phyloP scores from a whole-genome alignment of 306 rosid species.

The Pyrus betulifolia region DNA sequence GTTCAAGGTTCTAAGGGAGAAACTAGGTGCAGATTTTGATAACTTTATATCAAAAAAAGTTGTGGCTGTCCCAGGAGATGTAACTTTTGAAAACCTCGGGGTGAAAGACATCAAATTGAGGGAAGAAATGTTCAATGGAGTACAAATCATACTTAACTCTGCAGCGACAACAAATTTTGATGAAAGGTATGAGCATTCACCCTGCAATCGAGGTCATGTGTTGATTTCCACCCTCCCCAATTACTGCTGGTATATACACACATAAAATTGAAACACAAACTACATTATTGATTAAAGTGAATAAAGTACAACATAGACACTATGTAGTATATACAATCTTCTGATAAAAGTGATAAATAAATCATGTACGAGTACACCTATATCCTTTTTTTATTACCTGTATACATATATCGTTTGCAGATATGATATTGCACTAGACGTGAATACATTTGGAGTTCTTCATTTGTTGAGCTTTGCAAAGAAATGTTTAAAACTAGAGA shows the following conservation, averaged over 20 bases:
- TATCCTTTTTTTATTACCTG: background rate
- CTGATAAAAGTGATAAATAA: background rate
- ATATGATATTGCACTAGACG: constrained; percentile 23
- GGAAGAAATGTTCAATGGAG: background rate
- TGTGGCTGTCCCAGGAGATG: constrained; percentile 19
- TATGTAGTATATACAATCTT: background rate
- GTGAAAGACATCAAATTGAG: constrained; percentile 9
- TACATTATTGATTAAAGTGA: too few species aligned
- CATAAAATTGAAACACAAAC: background rate
- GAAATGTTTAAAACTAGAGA: constrained; percentile 11
- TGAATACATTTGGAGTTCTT: constrained; percentile 23
- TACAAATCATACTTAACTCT: constrained; percentile 18
- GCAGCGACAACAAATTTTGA: constrained; percentile 30
- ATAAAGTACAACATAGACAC: background rate
- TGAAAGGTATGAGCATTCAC: constrained; percentile 11
- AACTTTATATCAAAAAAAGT: constrained; percentile 23
- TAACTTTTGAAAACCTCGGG: constrained; percentile 15
- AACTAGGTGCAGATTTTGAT: background rate
- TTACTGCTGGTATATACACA: too few species aligned
- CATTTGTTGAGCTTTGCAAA: constrained; percentile 14
- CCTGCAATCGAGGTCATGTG: background rate
- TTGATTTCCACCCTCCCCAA: background rate
- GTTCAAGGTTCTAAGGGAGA: background rate
- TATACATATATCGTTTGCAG: background rate
- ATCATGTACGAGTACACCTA: background rate